Base-by-base conservation (phyloP, 306 rosid species). In the Castanea crenata region DNA sequence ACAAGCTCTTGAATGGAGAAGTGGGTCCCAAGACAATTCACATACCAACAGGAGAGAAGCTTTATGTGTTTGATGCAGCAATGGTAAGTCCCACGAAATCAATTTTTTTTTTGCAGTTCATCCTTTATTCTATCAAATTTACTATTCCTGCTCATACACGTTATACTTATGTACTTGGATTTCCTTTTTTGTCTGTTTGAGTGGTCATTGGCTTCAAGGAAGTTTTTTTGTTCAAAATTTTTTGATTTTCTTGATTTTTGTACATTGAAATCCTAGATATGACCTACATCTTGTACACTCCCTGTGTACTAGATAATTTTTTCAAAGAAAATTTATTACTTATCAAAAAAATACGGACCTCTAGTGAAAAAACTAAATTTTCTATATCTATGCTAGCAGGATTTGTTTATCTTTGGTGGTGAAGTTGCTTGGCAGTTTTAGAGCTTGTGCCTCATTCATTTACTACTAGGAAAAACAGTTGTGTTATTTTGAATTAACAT, bases 21-120 rank as follows among this genome's bases (percentile, higher is more conserved):
- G 82, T 84, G 1, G 86, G 85, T 27, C 88, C 88, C 35, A 80
- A 79, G 71, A 87, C 87, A 21, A 61, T 85, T 71, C 86, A 87
- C 81, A 77, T 87, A 67, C 88, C 90, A 21, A 74, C 83, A 13
- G 87, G 88, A 13, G 80, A 85, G 55, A 87, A 85, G 72, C 27
- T 82, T 49, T 67, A 56, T 57, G 83, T 85, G 23, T 80, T 77
- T 55, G 85, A 87, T 34, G 85, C 78, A 27, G 88, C 88, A 74
- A 85, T 80, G 86, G 88, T 87, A 52, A 80, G 74, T 71, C 57
- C 6, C n/a, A 5, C 5, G 12, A 29, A 31, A 35, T 44, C 11
- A 12, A 12, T 31, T 20, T 11, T 20, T 11, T 20, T 35, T 14
- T 55, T 35, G 3, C 38, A 29, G 20, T 1, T 25, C 46, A 18